Evolutionary conservation across 768 basidiomycete species (phyloP).

Genomic region (Tulasnella sp.): DNA sequence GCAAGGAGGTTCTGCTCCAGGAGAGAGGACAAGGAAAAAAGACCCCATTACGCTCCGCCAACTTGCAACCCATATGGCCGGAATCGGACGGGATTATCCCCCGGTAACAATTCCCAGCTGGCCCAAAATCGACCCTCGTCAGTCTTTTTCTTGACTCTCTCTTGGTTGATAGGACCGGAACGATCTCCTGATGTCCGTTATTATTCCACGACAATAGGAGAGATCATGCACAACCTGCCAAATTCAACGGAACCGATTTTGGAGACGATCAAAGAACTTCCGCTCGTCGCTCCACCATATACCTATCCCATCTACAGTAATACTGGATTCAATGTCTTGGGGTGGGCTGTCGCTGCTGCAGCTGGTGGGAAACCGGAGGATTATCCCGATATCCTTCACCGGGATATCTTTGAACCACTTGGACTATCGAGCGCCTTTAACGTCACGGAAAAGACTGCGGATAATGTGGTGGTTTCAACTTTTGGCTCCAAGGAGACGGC

Average conservation of each 20-base stretch:
- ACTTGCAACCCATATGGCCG: constrained; percentile 33
- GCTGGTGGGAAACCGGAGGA: constrained; percentile 29
- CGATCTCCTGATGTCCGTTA: not conserved
- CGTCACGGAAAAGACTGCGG: not conserved
- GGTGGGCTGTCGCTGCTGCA: constrained; percentile 38
- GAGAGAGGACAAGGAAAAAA: not conserved
- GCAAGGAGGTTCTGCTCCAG: not conserved
- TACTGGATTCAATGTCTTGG: constrained; percentile 39
- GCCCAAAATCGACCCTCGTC: constrained; percentile 37
- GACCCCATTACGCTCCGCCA: constrained; percentile 29
- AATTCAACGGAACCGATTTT: not conserved
- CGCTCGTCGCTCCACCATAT: constrained; percentile 44
- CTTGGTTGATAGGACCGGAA: not conserved
- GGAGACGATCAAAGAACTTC: constrained; percentile 37
- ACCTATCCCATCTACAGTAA: constrained; percentile 45
- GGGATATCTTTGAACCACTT: constrained; percentile 51
- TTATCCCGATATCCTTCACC: constrained; percentile 45
- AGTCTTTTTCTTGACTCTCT: not conserved
- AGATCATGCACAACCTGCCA: not conserved
- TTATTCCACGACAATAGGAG: not conserved
- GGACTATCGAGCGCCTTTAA: constrained; percentile 28
- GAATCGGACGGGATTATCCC: constrained; percentile 40
- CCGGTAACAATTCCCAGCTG: constrained; percentile 39
- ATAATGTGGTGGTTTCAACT: not conserved
- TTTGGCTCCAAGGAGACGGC: not conserved